Base-by-base conservation (phyloP, 208 protist species). In the Paratrypanosoma confusum region DNA sequence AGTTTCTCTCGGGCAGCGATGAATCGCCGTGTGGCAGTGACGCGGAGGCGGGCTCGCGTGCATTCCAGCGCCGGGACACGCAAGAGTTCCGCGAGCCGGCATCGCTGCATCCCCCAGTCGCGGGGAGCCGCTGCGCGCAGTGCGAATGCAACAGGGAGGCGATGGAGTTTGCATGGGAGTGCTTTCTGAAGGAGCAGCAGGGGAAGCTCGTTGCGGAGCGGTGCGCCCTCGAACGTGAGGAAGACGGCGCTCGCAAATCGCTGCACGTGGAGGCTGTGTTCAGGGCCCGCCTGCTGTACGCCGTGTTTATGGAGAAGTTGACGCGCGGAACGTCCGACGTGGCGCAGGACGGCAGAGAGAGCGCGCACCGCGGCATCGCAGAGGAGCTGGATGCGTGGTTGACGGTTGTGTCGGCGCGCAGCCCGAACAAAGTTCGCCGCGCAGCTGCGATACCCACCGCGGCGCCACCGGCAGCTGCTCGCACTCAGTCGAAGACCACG, bases 231-330 rank as follows among this genome's bases (percentile, higher is more conserved):
- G 55, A 62, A 42, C 39, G 49, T 29, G 4, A 13, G 10, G 55
- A 62, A 29, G 46, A 31, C 7, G 55, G 55, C 6, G 22, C 18
- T 1, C 38, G 55, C 10, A 42, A 31, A 6, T 35, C 32, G 4
- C 53, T 62, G 23, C 24, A 39, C 16, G 40, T 54, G 20, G 55
- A 62, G 32, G 55, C 55, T 3, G 55, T 33, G 10, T 54, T 56
- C 24, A 48, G 55, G 14, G 46, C 55, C 13, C 27, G 46, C n/a
- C 31, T 62, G 11, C 40, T 62, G 7, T 26, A 62, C 33, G 40
- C 55, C 3, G 45, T 62, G 16, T 33, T 62, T 29, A n/a, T 54
- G 0, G 55, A 62, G 24, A n/a, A n/a, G n/a, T n/a, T n/a, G n/a
- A n/a, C n/a, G n/a, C n/a, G n/a, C n/a, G n/a, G n/a, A n/a, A n/a